Evolutionary conservation across 371 early-diverging fungal species (phyloP), one percentile per base, ranked within the genome.

Genomic region (Mucor mucedo): DNA sequence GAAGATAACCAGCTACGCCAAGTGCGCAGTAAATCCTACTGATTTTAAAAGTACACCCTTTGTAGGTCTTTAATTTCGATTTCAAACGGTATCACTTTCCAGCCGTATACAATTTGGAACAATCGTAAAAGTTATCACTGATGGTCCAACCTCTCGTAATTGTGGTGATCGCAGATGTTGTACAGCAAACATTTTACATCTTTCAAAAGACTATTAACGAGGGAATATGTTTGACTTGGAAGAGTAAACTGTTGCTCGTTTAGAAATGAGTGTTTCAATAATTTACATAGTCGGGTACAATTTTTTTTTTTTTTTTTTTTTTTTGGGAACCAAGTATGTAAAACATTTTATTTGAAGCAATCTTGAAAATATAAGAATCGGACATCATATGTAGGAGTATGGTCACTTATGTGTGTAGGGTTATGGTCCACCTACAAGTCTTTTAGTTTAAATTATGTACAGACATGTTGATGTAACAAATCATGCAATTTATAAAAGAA

Each of bases 21-120:
- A 11, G 0, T 63, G 9, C 63, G 63, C 57, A 57, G 42, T n/a
- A 63, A 63, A 44, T 57, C 57, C 42, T 52, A 63, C 44, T 63
- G 63, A 44, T 27, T 63, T 52, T 52, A 52, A 16, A 57, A 52
- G 9, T 63, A 58, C 58, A 57, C 57, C 30, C 57, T 57, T 56
- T 63, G 52, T 21, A 55, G 41, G 28, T 62, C 56, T 62, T 62
- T 56, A 16, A 49, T 49, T 50, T 48, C 56, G 50, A 21, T 62
- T 62, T 55, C 55, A 49, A 62, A 39, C 40, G 50, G 48, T 21
- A 62, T 62, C 3, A 5, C 56, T 35, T 62, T 62, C 62, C 62
- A 55, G 29, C 55, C 62, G 2, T 62, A 62, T 48, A 55, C 62
- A 8, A 62, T 62, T 8, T 62, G 54, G 54, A 55, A 47, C 62